Base-by-base conservation (phyloP, 495 filamentous ascomycete genomes). In the Melanomma pulvis-pyrius region DNA sequence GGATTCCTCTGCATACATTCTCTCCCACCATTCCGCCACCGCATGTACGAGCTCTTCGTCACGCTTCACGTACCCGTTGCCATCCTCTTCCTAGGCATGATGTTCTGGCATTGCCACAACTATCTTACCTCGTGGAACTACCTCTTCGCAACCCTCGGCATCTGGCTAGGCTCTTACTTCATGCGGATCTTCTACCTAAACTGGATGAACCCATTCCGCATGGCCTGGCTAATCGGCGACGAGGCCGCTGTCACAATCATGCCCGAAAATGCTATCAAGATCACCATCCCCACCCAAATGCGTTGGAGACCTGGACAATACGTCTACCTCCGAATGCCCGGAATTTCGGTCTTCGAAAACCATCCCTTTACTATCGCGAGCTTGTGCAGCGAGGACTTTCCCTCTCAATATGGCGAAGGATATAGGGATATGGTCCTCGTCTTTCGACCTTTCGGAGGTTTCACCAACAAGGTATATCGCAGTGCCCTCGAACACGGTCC, bases 91-190 rank as follows among this genome's bases (percentile, higher is more conserved):
- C 75, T 97, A 32, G 92, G 81, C 11, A 83, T 96, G 79, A 83
- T 98, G 17, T 96, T 98, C 77, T 98, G 93, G 93, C 93, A 98
- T 76, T 94, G 89, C 70, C 87, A 91, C 71, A 97, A 98, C 75
- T 96, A 91, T 73, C 81, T 98, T 29, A 87, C 87, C 17, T 96
- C 92, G 6, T 98, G 94, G 93, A 81, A 86, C 75, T 98, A 97
- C 71, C 83, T 98, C 9, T 94, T 82, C 70, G 87, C 91, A 11
- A 94, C 92, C 0, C 78, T 92, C 39, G 91, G 80, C 34, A 92
- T 97, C 72, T 94, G 92, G 87, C 64, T 94, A 1, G 85, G 87
- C 47, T 78, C 76, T 0, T 78, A 77, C 53, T 11, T 73, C 13
- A 60, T 76, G 67, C 77, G 78, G 1, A 49, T 80, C 19, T 76